phyloP scores from a whole-genome alignment of 257 asterid species.

The Primulina tabacum region DNA sequence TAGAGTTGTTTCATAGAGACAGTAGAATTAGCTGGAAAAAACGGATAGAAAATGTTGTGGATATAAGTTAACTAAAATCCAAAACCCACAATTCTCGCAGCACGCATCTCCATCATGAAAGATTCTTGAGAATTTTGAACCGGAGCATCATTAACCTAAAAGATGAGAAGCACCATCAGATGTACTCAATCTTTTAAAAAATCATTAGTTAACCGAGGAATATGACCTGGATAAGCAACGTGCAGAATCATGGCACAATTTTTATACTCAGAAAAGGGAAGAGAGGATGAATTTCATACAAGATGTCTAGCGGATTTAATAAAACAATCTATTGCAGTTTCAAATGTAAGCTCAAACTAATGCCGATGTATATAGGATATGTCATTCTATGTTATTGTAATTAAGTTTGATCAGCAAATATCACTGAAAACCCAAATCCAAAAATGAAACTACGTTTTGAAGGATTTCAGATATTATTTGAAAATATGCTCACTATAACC shows the following conservation, averaged over 20 bases:
- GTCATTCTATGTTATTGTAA: background rate
- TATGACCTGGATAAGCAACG: no score
- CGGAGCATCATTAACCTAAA: slow-evolving; percentile 52
- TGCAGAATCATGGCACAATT: background rate
- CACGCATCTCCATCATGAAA: slow-evolving; percentile 96
- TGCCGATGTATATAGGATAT: background rate
- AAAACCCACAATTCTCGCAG: slow-evolving; percentile 70
- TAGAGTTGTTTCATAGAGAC: background rate
- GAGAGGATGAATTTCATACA: background rate
- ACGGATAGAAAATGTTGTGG: background rate
- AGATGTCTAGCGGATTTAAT: background rate
- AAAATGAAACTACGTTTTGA: background rate
- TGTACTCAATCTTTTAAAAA: background rate
- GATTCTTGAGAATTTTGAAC: slow-evolving; percentile 87
- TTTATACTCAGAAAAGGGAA: background rate
- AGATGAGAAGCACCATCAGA: slow-evolving; percentile 6
- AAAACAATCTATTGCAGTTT: background rate
- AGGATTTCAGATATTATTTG: background rate
- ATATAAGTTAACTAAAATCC: background rate
- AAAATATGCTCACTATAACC: background rate
- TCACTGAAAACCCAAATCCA: background rate
- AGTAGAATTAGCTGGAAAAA: background rate
- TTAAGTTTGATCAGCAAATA: background rate
- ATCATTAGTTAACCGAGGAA: background rate
- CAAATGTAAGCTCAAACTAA: background rate